Evolutionary conservation across 1,139 yeast genomes (phyloP).

Genomic region (Debaryomyces psychrophilus): DNA sequence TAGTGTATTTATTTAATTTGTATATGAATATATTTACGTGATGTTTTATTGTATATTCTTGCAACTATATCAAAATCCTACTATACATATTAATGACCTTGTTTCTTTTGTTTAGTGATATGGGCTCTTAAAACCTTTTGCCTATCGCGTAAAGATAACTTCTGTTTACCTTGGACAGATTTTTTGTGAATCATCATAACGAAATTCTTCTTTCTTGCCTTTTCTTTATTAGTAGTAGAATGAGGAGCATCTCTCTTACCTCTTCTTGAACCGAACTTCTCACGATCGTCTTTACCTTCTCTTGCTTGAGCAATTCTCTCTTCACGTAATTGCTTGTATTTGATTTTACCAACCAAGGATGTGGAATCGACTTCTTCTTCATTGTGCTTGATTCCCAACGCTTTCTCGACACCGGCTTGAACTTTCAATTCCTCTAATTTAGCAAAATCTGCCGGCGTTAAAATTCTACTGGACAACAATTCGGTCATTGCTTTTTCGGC

Average conservation of each 20-base stretch:
- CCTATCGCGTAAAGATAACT: constrained; percentile 85
- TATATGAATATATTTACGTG: constrained; percentile 5
- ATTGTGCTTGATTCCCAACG: constrained; percentile 59
- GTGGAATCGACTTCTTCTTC: constrained; percentile 87
- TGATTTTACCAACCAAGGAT: constrained; percentile 77
- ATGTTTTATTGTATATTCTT: constrained; percentile 2
- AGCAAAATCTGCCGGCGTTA: constrained; percentile 97
- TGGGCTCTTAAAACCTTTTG: constrained; percentile 87
- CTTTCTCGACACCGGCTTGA: constrained; percentile 81
- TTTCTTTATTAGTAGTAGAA: constrained; percentile 93
- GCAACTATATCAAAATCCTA: background rate
- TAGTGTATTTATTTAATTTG: constrained; percentile 6
- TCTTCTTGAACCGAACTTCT: constrained; percentile 83
- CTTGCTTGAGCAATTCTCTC: constrained; percentile 84
- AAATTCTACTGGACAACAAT: constrained; percentile 70
- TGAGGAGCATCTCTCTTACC: constrained; percentile 80
- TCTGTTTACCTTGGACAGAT: constrained; percentile 91
- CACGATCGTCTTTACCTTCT: constrained; percentile 94
- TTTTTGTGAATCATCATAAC: constrained; percentile 97
- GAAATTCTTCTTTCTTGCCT: constrained; percentile 97
- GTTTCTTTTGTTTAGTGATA: constrained; percentile 85
- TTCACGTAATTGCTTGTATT: constrained; percentile 84
- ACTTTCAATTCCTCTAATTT: constrained; percentile 84
- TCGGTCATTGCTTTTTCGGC: constrained; percentile 57
- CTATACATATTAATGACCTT: constrained; percentile 50